Conservation (phyloP, 148 eudicot species). For the Spergularia bocconei region DNA sequence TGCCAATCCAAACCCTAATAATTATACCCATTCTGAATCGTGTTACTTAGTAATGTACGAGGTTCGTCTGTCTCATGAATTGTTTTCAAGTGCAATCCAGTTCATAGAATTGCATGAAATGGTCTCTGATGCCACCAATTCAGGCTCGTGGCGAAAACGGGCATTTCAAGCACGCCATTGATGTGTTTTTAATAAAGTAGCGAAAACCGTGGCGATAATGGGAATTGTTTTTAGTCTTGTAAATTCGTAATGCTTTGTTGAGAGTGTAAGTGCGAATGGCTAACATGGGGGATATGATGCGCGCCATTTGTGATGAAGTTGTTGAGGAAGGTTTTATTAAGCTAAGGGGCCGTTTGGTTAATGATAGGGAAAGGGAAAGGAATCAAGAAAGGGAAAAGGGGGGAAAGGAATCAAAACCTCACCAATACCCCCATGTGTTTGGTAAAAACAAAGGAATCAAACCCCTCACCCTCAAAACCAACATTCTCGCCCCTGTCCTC, state of each 20-base stretch:
- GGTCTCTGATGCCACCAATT: conserved; percentile 37
- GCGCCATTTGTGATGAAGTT: conserved; percentile 10
- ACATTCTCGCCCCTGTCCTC: no score
- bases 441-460: no score
- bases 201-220: conserved; percentile 7
- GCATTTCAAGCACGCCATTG: conserved; percentile 31
- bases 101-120: conserved; percentile 11
- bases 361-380: no score
- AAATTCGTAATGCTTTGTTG: conserved; percentile 16
- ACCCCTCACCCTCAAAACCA: no score
- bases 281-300: background rate
- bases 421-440: no score
- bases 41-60: conserved; percentile 20
- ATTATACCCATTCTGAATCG: conserved; percentile 7
- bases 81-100: conserved; percentile 6
- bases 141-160: conserved; percentile 33
- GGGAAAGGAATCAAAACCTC: no score
- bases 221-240: conserved; percentile 10
- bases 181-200: conserved; percentile 37
- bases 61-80: conserved; percentile 8
- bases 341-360: no score
- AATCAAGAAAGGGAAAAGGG: no score
- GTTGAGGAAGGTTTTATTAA: conserved; percentile 11
- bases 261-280: conserved; percentile 9
- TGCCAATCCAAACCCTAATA: conserved; percentile 16